Percentiles rank a stretch among this genome's conserved stretches.
Evolutionary conservation across 768 basidiomycete species (phyloP).

Genomic region (Boletus coccyginus): DNA sequence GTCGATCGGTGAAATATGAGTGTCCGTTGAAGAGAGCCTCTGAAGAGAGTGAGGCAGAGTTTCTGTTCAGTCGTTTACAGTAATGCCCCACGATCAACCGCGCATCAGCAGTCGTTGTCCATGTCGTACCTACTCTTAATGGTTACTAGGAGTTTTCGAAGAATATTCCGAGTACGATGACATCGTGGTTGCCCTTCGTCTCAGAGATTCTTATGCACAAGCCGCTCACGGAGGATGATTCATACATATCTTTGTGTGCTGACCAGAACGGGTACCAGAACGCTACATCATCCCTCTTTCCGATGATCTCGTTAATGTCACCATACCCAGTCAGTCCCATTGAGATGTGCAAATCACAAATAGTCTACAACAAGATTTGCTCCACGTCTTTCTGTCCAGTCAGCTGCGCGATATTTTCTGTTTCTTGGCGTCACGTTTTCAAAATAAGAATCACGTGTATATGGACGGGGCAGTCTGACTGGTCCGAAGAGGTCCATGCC

Average conservation of each 20-base stretch:
- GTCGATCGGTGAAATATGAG: constrained; percentile 27
- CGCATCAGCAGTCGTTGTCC: no score
- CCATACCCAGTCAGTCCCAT: constrained; percentile 62
- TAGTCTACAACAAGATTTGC: constrained; percentile 62
- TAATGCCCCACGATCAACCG: no score
- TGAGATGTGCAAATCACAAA: constrained; percentile 67
- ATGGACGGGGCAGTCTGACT: no score
- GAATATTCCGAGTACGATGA: no score
- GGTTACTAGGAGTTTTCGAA: no score
- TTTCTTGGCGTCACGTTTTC: no score
- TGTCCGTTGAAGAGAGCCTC: rapidly evolving
- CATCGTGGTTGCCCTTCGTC: no score
- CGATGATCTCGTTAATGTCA: constrained; percentile 58
- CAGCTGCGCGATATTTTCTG: no score
- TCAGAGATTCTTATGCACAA: neutral
- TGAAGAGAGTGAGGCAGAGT: neutral
- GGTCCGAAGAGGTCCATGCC: no score
- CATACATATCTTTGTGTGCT: no score
- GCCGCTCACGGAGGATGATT: neutral
- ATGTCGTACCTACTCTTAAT: no score
- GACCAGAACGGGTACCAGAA: neutral
- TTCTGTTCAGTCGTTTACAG: neutral
- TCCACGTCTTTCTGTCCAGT: constrained; percentile 71
- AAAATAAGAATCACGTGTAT: no score
- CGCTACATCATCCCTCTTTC: constrained; percentile 34